phyloP scores from a whole-genome alignment of 305 asterid species.

The Ajuga reptans region DNA sequence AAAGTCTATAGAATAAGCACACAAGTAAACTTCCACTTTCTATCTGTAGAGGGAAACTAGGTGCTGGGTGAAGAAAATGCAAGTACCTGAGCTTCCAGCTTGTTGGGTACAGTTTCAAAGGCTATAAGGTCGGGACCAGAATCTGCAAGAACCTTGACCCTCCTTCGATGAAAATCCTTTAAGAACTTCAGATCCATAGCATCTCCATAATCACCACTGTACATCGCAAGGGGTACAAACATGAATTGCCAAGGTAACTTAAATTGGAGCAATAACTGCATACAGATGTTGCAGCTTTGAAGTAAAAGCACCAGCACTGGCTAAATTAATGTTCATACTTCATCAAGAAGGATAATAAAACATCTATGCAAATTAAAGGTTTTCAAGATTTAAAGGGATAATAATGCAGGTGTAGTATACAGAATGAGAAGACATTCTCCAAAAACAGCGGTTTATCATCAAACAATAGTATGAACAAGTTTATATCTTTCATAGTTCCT shows the following conservation, averaged over 20 bases:
- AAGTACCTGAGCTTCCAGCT: conserved; percentile 82
- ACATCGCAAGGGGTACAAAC: conserved; percentile 10
- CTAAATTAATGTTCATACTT: neutral
- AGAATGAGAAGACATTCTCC: neutral
- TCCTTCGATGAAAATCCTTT: conserved; percentile 78
- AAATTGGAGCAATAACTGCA: neutral
- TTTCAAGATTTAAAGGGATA: neutral
- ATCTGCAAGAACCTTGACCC: conserved; percentile 82
- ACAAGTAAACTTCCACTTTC: conserved; percentile 5
- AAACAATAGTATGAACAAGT: neutral
- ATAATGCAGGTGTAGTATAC: neutral
- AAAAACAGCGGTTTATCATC: neutral
- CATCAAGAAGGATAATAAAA: neutral
- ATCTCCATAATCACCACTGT: conserved; percentile 87
- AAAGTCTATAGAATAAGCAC: neutral
- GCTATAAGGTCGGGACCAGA: conserved; percentile 89
- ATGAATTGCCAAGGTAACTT: neutral
- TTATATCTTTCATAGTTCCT: neutral
- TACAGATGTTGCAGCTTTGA: neutral
- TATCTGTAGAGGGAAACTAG: conserved; percentile 7
- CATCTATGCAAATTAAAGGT: neutral
- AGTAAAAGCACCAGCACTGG: neutral
- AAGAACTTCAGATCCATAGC: conserved; percentile 58
- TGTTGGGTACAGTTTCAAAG: conserved; percentile 92
- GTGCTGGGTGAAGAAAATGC: neutral